Percentiles rank a stretch among this genome's conserved stretches.
phyloP scores from a whole-genome alignment of 2,329 filamentous ascomycete genomes.

The Dactylellina sp. region DNA sequence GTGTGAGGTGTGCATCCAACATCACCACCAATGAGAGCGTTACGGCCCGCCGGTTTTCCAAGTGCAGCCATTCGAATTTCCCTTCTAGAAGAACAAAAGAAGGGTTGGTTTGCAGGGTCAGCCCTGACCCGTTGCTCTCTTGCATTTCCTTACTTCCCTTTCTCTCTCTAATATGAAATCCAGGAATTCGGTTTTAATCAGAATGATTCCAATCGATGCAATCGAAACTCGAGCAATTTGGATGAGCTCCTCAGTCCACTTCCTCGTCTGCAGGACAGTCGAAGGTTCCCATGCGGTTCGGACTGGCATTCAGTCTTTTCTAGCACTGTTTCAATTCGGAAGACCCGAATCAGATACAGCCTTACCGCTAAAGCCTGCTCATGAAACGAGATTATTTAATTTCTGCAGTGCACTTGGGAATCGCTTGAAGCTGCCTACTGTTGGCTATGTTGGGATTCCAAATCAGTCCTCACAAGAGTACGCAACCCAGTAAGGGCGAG shows the following conservation, averaged over 20 bases:
- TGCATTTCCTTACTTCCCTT: background rate
- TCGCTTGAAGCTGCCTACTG: conserved; percentile 38
- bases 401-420: conserved; percentile 9
- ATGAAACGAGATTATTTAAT: conserved; percentile 22
- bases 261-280: conserved; percentile 7
- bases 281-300: conserved; percentile 37
- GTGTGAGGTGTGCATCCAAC: conserved; percentile 11
- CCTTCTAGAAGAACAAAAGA: conserved; percentile 51
- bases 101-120: conserved; percentile 34
- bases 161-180: conserved; percentile 11
- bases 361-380: conserved; percentile 54
- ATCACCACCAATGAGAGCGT: conserved; percentile 38
- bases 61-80: conserved; percentile 18
- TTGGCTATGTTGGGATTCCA: conserved; percentile 43
- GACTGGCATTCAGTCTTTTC: background rate
- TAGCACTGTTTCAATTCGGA: conserved; percentile 23
- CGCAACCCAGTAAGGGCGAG: conserved; percentile 26
- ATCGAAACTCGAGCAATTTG: background rate
- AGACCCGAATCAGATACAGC: conserved; percentile 55
- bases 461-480: conserved; percentile 28
- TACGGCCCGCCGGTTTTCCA: conserved; percentile 32
- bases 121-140: conserved; percentile 16
- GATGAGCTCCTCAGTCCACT: conserved; percentile 24
- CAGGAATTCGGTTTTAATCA: conserved; percentile 23
- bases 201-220: conserved; percentile 1